Percentiles rank a stretch among this genome's conserved stretches.
These are phyloP conservation scores for Xylariales sp. DNA, from an alignment of 2,329 filamentous ascomycete species.

Conservation along the genomic window DNA sequence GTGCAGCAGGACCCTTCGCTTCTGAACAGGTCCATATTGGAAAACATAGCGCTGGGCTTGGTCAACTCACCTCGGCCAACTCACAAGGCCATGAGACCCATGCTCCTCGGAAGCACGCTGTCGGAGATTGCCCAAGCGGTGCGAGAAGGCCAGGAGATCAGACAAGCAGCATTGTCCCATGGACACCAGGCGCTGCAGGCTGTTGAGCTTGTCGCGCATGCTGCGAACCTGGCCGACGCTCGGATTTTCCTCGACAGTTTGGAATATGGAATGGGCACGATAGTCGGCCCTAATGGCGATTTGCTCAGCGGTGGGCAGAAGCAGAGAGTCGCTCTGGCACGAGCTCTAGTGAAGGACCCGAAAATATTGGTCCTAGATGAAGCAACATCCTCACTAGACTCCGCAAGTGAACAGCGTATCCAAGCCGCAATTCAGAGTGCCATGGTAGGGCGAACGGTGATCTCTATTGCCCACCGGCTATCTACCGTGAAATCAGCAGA, in stretches of 20 bases:
- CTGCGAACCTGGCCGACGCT: constrained; percentile 48
- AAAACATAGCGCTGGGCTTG: constrained; percentile 32
- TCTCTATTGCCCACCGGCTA: constrained; percentile 5
- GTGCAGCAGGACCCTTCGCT: constrained; percentile 28
- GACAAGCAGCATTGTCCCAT: constrained; percentile 35
- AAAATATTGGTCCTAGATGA: constrained; percentile 66
- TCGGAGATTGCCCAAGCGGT: constrained; percentile 46
- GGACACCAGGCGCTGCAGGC: constrained; percentile 44
- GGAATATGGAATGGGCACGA: constrained; percentile 51
- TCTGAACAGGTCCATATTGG: constrained; percentile 29
- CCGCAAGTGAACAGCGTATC: constrained; percentile 42
- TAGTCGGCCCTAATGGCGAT: constrained; percentile 61
- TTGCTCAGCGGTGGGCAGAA: constrained; percentile 65
- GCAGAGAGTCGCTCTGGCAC: constrained; percentile 62
- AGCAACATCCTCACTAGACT: constrained; percentile 55
- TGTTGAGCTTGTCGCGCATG: constrained; percentile 40
- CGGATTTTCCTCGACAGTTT: constrained; percentile 29
- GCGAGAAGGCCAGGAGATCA: constrained; percentile 44
- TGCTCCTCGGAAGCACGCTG: constrained; percentile 28
- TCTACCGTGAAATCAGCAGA: neutral
- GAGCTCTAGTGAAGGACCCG: constrained; percentile 60
- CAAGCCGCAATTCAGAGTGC: constrained; percentile 55
- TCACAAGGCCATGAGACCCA: constrained; percentile 17
- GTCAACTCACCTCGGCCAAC: constrained; percentile 22
- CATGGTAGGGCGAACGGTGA: constrained; percentile 8